Evolutionary conservation across 768 basidiomycete species (phyloP).

Genomic region (Brasilioporus rufonigricans): DNA sequence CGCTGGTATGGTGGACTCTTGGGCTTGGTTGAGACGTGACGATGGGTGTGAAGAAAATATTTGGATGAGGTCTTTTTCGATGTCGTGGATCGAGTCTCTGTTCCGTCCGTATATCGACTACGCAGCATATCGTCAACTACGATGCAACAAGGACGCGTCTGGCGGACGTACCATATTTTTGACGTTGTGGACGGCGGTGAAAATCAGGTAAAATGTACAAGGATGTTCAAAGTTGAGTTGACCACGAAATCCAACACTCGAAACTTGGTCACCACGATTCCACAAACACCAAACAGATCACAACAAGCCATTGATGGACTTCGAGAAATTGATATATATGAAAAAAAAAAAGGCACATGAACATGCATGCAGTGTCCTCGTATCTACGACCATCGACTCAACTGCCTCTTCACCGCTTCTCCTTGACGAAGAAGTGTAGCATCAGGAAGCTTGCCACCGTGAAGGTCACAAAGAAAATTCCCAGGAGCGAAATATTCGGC

Average conservation of each 20-base stretch:
- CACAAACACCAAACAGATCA: slow-evolving; percentile 24
- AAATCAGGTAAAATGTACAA: slow-evolving; percentile 5
- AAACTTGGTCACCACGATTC: slow-evolving; percentile 1
- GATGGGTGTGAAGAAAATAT: slow-evolving; percentile 68
- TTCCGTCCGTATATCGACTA: slow-evolving; percentile 51
- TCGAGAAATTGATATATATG: too few species aligned
- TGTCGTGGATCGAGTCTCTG: slow-evolving; percentile 68
- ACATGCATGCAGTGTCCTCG: neutral
- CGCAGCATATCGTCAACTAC: neutral
- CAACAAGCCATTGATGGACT: slow-evolving; percentile 6
- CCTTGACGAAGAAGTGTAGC: slow-evolving; percentile 87
- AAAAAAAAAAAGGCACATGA: too few species aligned
- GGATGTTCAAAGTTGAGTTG: slow-evolving; percentile 4
- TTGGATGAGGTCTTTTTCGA: slow-evolving; percentile 63
- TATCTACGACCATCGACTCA: slow-evolving; percentile 1
- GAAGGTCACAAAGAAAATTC: slow-evolving; percentile 82
- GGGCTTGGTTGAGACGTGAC: slow-evolving; percentile 53
- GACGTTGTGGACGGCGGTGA: slow-evolving; percentile 2
- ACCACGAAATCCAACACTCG: slow-evolving; percentile 2
- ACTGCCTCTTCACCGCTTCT: slow-evolving; percentile 40
- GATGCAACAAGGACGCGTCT: slow-evolving; percentile 8
- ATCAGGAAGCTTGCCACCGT: slow-evolving; percentile 74
- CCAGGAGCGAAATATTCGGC: slow-evolving; percentile 88
- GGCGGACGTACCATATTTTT: slow-evolving; percentile 24
- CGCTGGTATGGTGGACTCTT: slow-evolving; percentile 66